A percentile compares a stretch with the other conserved stretches of the same genome.
Evolutionary conservation across 2,329 filamentous ascomycete species (phyloP).

Genomic region (Penicillium concentricum): DNA sequence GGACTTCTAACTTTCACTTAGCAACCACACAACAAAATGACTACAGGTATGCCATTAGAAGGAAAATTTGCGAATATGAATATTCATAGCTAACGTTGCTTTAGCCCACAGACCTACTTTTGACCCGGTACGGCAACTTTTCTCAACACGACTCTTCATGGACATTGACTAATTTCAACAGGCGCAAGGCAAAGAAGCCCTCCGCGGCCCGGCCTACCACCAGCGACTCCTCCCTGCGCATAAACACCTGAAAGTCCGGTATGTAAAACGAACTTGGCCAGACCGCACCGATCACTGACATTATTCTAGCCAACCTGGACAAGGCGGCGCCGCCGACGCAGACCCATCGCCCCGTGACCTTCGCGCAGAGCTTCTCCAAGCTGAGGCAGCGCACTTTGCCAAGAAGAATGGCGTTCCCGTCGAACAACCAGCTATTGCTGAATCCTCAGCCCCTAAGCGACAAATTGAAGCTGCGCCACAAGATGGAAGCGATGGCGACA

Average conservation of each 20-base stretch:
- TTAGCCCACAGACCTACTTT: constrained; percentile 83
- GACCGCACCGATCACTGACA: constrained; percentile 15
- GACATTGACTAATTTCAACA: constrained; percentile 41
- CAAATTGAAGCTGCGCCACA: constrained; percentile 56
- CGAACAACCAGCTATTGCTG: constrained; percentile 43
- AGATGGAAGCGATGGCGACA: constrained; percentile 28
- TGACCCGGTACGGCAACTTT: constrained; percentile 67
- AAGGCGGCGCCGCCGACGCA: constrained; percentile 76
- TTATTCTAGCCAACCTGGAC: constrained; percentile 67
- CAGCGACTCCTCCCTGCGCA: constrained; percentile 92
- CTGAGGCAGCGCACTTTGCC: constrained; percentile 82
- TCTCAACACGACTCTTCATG: background rate
- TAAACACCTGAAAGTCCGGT: constrained; percentile 85
- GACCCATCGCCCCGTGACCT: constrained; percentile 66
- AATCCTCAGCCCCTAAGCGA: constrained; percentile 59
- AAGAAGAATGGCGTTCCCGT: constrained; percentile 70
- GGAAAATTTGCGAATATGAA: background rate
- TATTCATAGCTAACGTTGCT: constrained; percentile 26
- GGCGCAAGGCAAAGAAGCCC: constrained; percentile 92
- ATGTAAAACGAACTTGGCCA: constrained; percentile 28
- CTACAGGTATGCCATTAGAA: constrained; percentile 37
- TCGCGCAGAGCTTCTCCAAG: constrained; percentile 82
- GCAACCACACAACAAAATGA: constrained; percentile 32
- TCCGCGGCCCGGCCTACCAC: constrained; percentile 90
- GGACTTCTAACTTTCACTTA: background rate